These are phyloP conservation scores for Citrullus mucosospermus DNA, from an alignment of 306 rosid species.

Conservation along the genomic window DNA sequence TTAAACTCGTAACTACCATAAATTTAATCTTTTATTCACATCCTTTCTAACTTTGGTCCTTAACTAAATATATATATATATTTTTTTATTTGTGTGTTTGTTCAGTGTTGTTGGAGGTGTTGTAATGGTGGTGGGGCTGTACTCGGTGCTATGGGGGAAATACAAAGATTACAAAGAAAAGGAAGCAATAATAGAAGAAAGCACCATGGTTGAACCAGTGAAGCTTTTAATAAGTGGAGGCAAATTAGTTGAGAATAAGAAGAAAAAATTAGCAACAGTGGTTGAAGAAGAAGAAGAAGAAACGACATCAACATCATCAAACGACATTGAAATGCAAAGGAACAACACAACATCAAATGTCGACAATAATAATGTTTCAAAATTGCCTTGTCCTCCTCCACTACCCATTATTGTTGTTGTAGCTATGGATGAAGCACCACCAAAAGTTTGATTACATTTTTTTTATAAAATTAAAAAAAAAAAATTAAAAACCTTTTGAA, in stretches of 20 bases:
- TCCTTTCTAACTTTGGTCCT: neutral
- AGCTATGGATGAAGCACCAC: constrained; percentile 13
- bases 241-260: constrained; percentile 9
- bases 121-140: constrained; percentile 67
- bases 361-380: constrained; percentile 13
- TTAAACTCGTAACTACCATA: neutral
- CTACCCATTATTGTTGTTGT: constrained; percentile 5
- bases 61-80: neutral
- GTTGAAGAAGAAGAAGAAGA: constrained; percentile 16
- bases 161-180: constrained; percentile 58
- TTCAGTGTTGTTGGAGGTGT: constrained; percentile 56
- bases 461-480: neutral
- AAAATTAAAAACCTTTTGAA: neutral
- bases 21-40: neutral
- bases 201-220: constrained; percentile 9
- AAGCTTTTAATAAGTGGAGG: constrained; percentile 8
- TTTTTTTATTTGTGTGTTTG: neutral
- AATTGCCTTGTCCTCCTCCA: constrained; percentile 4
- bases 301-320: constrained; percentile 13
- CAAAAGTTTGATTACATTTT: constrained; percentile 13
- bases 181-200: constrained; percentile 15
- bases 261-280: constrained; percentile 17
- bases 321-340: constrained; percentile 35
- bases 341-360: constrained; percentile 11
- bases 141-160: constrained; percentile 84